Evolutionary conservation across 73 alveolate genomes (phyloP), one percentile per base, ranked within the genome.

Genomic region (Urostyla sp.): DNA sequence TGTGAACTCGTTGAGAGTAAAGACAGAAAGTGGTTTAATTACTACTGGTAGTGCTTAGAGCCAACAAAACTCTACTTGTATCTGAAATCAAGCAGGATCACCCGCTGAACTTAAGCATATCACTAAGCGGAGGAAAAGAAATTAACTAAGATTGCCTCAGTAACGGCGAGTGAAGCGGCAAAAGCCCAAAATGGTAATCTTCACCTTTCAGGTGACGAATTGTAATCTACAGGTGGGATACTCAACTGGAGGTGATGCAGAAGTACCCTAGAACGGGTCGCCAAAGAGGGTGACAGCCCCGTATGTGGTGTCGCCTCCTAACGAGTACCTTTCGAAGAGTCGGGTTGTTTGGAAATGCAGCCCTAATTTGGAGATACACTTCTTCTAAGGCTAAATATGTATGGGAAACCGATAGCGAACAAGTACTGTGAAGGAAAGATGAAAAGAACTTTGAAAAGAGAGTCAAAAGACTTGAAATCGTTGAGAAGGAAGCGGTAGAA

Each of bases 31-130:
- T 69, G 80, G 59, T 53, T 54, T 40, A 32, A 67, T n/a, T n/a
- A n/a, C 75, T 13, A 54, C 58, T 49, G 84, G 78, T 91, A 88
- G 88, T 74, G 76, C 84, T 79, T 87, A 77, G 91, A 59, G n/a
- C n/a, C 90, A 87, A 88, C 66, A 49, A 79, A 78, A 81, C 89
- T 83, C 51, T 79, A 59, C 83, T 78, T 78, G 83, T 82, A 92
- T 92, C 98, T 92, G 96, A 92, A 85, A 88, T 85, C 92, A 90
- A 88, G 95, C 93, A 84, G 91, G 98, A 89, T 85, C 91, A 93
- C 98, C 93, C 98, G 98, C 98, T 93, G 98, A 94, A 90, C 95
- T 93, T 93, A 93, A 93, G 98, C 98, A 93, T 93, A 93, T 93
- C 88, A 89, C 90, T 93, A 93, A 93, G 98, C 98, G 98, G 93